Conservation (phyloP, 1,284 basidiomycete species). For the Leccinum pachyderme region DNA sequence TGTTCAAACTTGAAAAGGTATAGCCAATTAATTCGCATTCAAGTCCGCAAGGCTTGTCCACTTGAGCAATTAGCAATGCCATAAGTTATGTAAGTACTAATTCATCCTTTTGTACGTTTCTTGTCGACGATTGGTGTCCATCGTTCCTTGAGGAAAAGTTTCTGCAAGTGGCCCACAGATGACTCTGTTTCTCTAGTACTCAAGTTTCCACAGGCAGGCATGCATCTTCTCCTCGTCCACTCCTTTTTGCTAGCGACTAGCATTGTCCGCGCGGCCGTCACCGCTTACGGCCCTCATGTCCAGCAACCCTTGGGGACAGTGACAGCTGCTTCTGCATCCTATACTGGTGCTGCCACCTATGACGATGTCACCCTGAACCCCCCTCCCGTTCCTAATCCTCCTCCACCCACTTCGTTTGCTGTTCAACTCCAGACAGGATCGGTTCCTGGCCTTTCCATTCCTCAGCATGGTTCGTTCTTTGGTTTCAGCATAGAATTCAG, state of each 20-base stretch:
- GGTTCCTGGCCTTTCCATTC: slow-evolving; percentile 47
- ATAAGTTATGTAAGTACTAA: not conserved
- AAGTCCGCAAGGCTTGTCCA: no score
- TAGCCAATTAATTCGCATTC: no score
- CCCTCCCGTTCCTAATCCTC: slow-evolving; percentile 43
- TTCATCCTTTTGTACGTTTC: not conserved
- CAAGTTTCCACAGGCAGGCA: slow-evolving; percentile 2
- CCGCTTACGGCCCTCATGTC: slow-evolving; percentile 31
- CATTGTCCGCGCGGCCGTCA: slow-evolving; percentile 23
- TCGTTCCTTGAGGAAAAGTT: not conserved
- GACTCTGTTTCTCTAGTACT: no score
- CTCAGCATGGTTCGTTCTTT: slow-evolving; percentile 55
- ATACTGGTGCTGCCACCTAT: slow-evolving; percentile 45
- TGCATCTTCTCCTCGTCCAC: slow-evolving; percentile 27
- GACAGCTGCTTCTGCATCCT: slow-evolving; percentile 33
- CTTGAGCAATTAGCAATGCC: not conserved
- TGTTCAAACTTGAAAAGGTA: no score
- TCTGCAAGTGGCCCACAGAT: slow-evolving; percentile 9
- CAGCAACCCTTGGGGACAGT: slow-evolving; percentile 31
- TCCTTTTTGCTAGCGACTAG: slow-evolving; percentile 21
- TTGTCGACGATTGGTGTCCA: slow-evolving; percentile 12
- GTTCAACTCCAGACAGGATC: slow-evolving; percentile 41
- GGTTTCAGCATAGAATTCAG: slow-evolving; percentile 60
- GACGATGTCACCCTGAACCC: slow-evolving; percentile 41
- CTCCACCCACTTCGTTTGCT: slow-evolving; percentile 39